These are phyloP conservation scores for Calycina herbarum DNA, from an alignment of 2,329 filamentous ascomycete species.

Conservation along the genomic window DNA sequence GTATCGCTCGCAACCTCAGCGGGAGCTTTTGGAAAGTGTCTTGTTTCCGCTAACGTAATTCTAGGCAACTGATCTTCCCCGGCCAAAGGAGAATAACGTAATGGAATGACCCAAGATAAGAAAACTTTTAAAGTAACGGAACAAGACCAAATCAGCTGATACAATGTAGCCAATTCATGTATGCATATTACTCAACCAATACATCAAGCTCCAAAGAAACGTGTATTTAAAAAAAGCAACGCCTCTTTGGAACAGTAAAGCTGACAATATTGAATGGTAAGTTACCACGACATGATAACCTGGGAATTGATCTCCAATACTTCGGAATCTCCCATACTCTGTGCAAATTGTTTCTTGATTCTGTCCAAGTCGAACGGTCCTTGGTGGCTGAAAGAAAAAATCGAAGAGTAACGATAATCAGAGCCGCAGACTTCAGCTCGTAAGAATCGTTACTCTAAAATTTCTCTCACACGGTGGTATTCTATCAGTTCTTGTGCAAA, in stretches of 20 bases:
- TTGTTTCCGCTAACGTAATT: not conserved
- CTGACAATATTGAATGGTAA: not conserved
- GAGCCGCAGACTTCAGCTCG: constrained; percentile 1
- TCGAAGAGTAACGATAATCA: not conserved
- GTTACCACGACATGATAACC: not conserved
- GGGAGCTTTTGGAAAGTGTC: not conserved
- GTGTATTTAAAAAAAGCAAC: not conserved
- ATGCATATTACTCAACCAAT: not conserved
- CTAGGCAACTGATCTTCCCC: not conserved
- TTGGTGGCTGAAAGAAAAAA: not conserved
- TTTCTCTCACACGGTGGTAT: not conserved
- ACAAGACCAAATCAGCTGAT: not conserved
- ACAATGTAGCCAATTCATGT: not conserved
- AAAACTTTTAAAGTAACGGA: not conserved
- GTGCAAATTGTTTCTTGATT: not conserved
- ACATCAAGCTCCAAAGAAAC: not conserved
- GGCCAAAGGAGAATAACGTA: not conserved
- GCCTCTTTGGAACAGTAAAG: not conserved
- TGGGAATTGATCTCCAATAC: not conserved
- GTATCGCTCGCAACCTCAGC: too few species aligned
- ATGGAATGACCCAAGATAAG: not conserved
- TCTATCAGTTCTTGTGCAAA: not conserved
- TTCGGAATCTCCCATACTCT: constrained; percentile 1
- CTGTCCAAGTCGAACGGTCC: not conserved
- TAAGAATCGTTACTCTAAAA: not conserved